Conservation (phyloP, 768 basidiomycete species). For the Hericium erinaceus region DNA sequence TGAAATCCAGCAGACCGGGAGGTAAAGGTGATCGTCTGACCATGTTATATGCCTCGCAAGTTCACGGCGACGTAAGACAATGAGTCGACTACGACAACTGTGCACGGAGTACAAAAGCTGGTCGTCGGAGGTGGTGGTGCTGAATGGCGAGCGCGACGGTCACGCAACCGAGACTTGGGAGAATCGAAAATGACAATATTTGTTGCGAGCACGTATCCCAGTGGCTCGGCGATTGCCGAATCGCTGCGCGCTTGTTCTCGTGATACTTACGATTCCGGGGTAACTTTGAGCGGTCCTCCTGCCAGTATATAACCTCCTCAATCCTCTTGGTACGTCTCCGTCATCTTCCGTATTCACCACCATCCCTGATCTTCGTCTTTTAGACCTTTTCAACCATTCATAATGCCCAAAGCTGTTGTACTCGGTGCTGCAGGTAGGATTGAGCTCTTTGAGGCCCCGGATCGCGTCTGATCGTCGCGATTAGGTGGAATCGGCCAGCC, state of each 20-base stretch:
- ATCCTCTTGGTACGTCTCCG: neutral
- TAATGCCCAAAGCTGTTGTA: slow-evolving; percentile 79
- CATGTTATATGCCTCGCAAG: neutral
- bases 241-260: neutral
- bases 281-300: neutral
- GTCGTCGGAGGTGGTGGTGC: too few relatives aligned
- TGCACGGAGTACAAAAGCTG: too few relatives aligned
- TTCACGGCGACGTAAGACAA: neutral
- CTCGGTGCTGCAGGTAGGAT: slow-evolving; percentile 86
- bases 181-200: too few relatives aligned
- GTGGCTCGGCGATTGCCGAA: neutral
- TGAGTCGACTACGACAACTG: neutral
- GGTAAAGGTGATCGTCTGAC: neutral
- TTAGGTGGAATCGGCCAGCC: slow-evolving; percentile 96
- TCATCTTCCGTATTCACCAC: neutral
- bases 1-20: neutral
- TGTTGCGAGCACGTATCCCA: too few relatives aligned
- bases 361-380: neutral
- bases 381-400: slow-evolving; percentile 1
- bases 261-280: neutral
- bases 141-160: too few relatives aligned
- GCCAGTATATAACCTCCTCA: neutral
- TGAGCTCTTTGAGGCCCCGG: neutral
- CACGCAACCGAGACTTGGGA: too few relatives aligned
- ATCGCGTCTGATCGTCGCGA: slow-evolving; percentile 3